Evolutionary conservation across 1,284 basidiomycete genomes (phyloP).

Genomic region (Cystobasidiaceae sp.): DNA sequence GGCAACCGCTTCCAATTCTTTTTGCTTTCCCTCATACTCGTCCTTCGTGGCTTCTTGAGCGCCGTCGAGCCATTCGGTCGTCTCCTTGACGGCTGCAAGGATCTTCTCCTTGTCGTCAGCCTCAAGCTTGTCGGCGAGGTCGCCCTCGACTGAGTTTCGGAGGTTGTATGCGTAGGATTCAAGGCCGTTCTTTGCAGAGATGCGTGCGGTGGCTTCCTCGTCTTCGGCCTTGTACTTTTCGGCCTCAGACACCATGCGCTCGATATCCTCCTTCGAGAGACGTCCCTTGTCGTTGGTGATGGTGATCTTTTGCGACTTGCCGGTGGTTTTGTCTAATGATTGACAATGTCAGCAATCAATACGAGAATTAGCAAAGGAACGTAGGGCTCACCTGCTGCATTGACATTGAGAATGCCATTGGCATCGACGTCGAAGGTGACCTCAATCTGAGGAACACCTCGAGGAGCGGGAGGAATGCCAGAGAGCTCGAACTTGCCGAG

Average conservation of each 20-base stretch:
- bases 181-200: constrained; percentile 64
- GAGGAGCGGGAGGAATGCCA: constrained; percentile 94
- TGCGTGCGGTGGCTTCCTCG: constrained; percentile 55
- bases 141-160: constrained; percentile 78
- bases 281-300: constrained; percentile 63
- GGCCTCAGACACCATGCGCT: constrained; percentile 89
- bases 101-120: constrained; percentile 82
- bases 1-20: constrained; percentile 85
- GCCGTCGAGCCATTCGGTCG: constrained; percentile 81
- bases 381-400: neutral
- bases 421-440: constrained; percentile 99
- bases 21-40: constrained; percentile 92
- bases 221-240: constrained; percentile 52
- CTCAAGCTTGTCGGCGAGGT: constrained; percentile 62
- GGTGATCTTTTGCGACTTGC: constrained; percentile 67
- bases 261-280: constrained; percentile 96
- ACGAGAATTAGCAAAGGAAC: neutral
- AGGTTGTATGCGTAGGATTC: constrained; percentile 87
- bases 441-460: constrained; percentile 97
- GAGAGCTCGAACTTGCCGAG: constrained; percentile 98
- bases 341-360: constrained; percentile 45
- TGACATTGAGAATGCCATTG: constrained; percentile 53
- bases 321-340: constrained; percentile 95
- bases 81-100: constrained; percentile 73
- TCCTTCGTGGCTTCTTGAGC: constrained; percentile 89